These are phyloP conservation scores for Clonostachys rhizophaga DNA, from an alignment of 2,329 filamentous ascomycete species.

Conservation along the genomic window DNA sequence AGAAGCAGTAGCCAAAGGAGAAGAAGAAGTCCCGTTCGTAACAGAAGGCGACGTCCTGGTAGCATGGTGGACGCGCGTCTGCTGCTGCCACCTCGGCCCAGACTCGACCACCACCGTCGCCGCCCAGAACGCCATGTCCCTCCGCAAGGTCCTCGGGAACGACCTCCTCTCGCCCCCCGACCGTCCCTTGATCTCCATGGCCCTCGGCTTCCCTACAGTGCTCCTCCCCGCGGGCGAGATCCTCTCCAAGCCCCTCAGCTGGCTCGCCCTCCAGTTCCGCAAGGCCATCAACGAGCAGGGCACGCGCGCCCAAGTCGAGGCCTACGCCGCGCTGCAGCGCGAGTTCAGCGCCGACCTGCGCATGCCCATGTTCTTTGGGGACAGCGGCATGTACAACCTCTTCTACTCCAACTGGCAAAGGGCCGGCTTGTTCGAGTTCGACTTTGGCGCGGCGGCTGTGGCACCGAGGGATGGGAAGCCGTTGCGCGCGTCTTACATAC, in stretches of 20 bases:
- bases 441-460: constrained; percentile 1
- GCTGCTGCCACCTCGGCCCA: background rate
- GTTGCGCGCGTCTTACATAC: constrained; percentile 8
- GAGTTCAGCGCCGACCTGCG: constrained; percentile 6
- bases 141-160: background rate
- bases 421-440: constrained; percentile 5
- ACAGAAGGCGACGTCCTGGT: constrained; percentile 29
- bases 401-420: constrained; percentile 24
- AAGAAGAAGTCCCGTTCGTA: constrained; percentile 15
- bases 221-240: constrained; percentile 14
- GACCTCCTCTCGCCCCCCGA: background rate
- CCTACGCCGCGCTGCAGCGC: constrained; percentile 11
- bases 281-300: constrained; percentile 19
- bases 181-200: constrained; percentile 14
- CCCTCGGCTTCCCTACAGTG: constrained; percentile 9
- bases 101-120: background rate
- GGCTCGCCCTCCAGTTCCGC: constrained; percentile 16
- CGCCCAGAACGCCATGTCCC: background rate
- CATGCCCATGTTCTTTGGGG: constrained; percentile 21
- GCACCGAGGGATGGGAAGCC: background rate
- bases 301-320: constrained; percentile 25
- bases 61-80: constrained; percentile 26
- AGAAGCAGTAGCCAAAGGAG: background rate
- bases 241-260: constrained; percentile 18
- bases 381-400: constrained; percentile 19